phyloP scores from a whole-genome alignment of 306 rosid species.

The Carpinus fangiana region DNA sequence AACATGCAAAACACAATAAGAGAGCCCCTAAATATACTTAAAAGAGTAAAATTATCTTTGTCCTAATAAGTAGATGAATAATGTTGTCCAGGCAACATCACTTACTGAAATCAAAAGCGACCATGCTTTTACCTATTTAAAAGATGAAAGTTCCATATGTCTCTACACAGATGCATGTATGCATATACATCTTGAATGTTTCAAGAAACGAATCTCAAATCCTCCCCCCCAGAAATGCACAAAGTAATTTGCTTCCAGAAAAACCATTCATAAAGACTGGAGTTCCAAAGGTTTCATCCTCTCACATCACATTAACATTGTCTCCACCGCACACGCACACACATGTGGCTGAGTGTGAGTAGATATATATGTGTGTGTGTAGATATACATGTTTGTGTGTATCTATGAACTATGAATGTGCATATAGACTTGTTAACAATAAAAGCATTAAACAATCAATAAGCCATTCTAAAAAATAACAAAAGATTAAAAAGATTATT shows the following conservation, averaged over 20 bases:
- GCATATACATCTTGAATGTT: background rate
- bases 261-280: background rate
- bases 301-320: slow-evolving; percentile 3
- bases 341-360: background rate
- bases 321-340: background rate
- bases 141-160: background rate
- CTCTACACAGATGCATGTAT: background rate
- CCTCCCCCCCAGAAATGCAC: background rate
- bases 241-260: background rate
- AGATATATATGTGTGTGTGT: background rate
- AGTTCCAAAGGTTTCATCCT: background rate
- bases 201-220: background rate
- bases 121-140: background rate
- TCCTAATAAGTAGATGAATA: background rate
- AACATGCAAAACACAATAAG: slow-evolving; percentile 24
- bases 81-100: background rate
- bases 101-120: background rate
- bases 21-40: slow-evolving; percentile 1
- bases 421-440: background rate
- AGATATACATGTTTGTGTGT: background rate
- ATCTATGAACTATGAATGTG: background rate
- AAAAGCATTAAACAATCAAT: background rate
- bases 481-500: background rate
- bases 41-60: background rate
- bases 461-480: background rate